Base-by-base conservation (phyloP, 2,329 filamentous ascomycete genomes). In the Graphilbum sp. region DNA sequence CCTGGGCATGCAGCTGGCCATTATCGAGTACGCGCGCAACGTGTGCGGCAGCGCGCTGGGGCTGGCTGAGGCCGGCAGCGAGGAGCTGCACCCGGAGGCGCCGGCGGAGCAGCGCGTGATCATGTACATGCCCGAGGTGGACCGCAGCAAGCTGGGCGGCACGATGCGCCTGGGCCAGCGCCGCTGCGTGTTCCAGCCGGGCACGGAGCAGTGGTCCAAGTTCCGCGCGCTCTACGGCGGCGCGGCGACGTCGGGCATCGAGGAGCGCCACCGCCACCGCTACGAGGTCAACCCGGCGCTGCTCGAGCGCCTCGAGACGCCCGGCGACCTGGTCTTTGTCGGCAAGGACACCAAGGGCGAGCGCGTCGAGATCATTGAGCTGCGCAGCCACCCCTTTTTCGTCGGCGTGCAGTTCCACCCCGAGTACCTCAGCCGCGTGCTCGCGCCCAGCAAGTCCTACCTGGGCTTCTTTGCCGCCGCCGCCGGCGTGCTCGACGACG, bases 1-100 rank as follows among this genome's bases (percentile, higher is more conserved):
- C 54, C 65, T 95, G 18, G 86, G 86, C 41, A 85, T 94, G 77
- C 90, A 96, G 56, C 71, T 94, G 34, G 86, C 88, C 17, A 85
- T 94, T 34, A 80, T 95, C 47, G 87, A 96, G 57, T 84, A 75
- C 49, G 85, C 86, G 2, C 75, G 86, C 32, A 76, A 84, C 46
- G 63, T 88, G 1, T 81, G 75, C 58, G 72, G 71, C 21, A 29
- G 27, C 27, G 27, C 7, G 13, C 10, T 10, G 27, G 27, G 27
- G 8, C 66, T 86, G 44, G 49, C 61, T 25, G 53, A 61, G 10
- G 72, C 70, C 21, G 65, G 61, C 4, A 70, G 65, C 9, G 71
- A 74, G 47, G 72, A 77, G 50, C 63, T 75, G 24, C 48, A 63
- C 34, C 54, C 66, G 19, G 52, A 62, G 3, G 69, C 75, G n/a